Conservation (phyloP, 1,284 basidiomycete genomes). For the Exobasidium rhododendri region DNA sequence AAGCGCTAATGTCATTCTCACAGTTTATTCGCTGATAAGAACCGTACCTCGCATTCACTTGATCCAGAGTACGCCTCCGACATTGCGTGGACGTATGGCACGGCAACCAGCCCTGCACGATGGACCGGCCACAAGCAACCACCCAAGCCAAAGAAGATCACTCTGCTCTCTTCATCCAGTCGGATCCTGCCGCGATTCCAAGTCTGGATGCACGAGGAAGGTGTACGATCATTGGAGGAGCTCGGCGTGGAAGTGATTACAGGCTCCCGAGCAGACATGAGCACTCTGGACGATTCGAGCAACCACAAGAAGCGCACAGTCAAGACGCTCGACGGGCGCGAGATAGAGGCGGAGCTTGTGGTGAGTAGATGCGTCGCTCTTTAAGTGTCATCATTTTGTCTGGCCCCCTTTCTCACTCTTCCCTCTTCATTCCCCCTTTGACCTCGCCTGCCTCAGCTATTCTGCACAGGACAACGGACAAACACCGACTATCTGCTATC, state of each 20-base stretch:
- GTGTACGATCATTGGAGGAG: conserved; percentile 4
- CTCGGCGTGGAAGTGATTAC: conserved; percentile 26
- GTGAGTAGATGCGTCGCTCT: conserved; percentile 7
- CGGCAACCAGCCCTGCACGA: neutral
- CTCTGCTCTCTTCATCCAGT: conserved; percentile 22
- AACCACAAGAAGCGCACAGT: conserved; percentile 8
- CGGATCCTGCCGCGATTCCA: conserved; percentile 27
- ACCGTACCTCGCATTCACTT: too few relatives aligned
- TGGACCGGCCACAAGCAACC: neutral
- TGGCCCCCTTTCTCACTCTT: neutral
- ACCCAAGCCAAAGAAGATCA: conserved; percentile 20
- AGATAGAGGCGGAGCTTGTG: conserved; percentile 24
- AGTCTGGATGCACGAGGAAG: conserved; percentile 29
- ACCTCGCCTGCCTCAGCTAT: too few relatives aligned
- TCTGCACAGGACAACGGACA: conserved; percentile 30
- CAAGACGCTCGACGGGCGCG: conserved; percentile 19
- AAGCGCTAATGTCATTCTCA: too few relatives aligned
- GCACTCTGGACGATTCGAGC: conserved; percentile 8
- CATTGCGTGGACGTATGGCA: conserved; percentile 28
- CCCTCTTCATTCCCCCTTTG: neutral
- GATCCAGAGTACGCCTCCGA: conserved; percentile 23
- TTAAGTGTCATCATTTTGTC: neutral
- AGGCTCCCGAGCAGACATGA: conserved; percentile 23
- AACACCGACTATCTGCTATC: conserved; percentile 20
- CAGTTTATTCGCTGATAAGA: too few relatives aligned